Evolutionary conservation across 495 filamentous ascomycete species (phyloP).

Genomic region (Darksidea phi): DNA sequence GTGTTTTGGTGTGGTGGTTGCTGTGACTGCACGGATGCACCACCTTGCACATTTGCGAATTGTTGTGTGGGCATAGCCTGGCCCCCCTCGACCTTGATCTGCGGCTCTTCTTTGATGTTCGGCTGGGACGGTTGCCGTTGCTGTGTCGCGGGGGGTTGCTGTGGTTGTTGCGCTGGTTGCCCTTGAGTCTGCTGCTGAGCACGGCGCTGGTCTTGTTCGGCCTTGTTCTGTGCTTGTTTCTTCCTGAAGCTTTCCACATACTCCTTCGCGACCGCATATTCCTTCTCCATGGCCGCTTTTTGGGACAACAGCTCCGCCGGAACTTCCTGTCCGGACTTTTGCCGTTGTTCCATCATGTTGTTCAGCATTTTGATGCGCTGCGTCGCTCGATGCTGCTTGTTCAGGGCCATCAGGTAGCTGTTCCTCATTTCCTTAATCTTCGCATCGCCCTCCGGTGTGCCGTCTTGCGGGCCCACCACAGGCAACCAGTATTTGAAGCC

Average conservation of each 20-base stretch:
- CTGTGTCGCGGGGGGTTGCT: not conserved
- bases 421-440: constrained; percentile 32
- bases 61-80: constrained; percentile 5
- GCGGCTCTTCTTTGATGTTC: constrained; percentile 21
- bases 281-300: constrained; percentile 18
- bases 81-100: constrained; percentile 30
- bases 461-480: constrained; percentile 8
- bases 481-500: constrained; percentile 29
- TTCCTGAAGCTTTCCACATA: constrained; percentile 33
- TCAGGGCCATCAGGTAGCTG: constrained; percentile 31
- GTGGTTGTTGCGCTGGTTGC: constrained; percentile 14
- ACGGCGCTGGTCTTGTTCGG: constrained; percentile 18
- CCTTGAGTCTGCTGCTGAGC: constrained; percentile 25
- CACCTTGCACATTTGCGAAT: constrained; percentile 19
- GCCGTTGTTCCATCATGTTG: constrained; percentile 24
- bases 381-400: constrained; percentile 26
- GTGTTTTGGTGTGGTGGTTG: constrained; percentile 9
- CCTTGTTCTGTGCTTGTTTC: constrained; percentile 23
- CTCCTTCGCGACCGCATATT: constrained; percentile 17
- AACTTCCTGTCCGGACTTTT: constrained; percentile 18
- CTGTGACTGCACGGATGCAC: constrained; percentile 6
- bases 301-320: constrained; percentile 23
- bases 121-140: constrained; percentile 8
- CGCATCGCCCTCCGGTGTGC: constrained; percentile 32
- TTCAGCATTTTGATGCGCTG: constrained; percentile 15